Evolutionary conservation across 148 eudicot species (phyloP).

Genomic region (Spergularia marina): DNA sequence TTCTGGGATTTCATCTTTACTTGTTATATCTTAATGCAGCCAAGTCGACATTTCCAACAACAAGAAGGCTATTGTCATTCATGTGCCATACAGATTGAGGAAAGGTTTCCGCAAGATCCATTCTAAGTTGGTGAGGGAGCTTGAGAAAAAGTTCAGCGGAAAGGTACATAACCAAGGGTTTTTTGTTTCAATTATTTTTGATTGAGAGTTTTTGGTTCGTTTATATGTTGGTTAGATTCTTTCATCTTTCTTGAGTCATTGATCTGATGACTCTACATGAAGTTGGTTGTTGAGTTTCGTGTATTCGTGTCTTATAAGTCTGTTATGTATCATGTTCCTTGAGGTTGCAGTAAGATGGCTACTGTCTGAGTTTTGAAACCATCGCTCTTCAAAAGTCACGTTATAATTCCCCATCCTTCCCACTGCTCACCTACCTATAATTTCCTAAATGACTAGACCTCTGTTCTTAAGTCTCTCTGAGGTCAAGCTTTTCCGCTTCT

Average conservation of each 20-base stretch:
- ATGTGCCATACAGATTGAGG: constrained; percentile 81
- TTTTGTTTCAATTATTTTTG: background rate
- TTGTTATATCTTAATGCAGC: constrained; percentile 28
- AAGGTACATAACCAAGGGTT: constrained; percentile 43
- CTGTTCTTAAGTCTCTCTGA: too few species aligned
- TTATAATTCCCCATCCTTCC: too few species aligned
- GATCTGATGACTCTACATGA: background rate
- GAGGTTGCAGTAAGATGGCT: too few species aligned
- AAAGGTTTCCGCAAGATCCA: constrained; percentile 87
- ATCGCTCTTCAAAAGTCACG: too few species aligned
- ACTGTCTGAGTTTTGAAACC: too few species aligned
- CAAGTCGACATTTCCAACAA: constrained; percentile 67
- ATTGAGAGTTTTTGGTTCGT: background rate
- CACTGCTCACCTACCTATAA: too few species aligned
- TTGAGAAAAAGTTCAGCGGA: constrained; percentile 94
- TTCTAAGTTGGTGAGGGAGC: constrained; percentile 66
- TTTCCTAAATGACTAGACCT: too few species aligned
- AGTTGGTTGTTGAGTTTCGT: too few species aligned
- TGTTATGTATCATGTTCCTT: too few species aligned
- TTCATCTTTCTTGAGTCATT: background rate
- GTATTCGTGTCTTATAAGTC: too few species aligned
- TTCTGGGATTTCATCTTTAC: background rate
- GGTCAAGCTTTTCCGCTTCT: too few species aligned
- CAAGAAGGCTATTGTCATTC: constrained; percentile 79
- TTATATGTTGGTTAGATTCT: background rate